These are phyloP conservation scores for Mortierella sp. DNA, from an alignment of 371 early-diverging fungal genomes.

Conservation along the genomic window DNA sequence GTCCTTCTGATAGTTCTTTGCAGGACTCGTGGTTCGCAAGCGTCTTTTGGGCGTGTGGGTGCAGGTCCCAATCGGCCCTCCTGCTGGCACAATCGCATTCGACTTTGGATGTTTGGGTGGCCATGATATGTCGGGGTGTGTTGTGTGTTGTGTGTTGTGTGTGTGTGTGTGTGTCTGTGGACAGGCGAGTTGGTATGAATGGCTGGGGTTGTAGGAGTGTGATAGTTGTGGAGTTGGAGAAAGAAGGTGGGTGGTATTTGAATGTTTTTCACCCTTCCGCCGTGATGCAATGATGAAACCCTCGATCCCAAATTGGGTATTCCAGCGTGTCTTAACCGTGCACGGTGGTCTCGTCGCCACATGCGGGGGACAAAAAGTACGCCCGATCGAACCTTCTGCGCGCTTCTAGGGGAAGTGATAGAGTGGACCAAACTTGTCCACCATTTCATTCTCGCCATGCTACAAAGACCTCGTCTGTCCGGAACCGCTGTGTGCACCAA, in stretches of 20 bases:
- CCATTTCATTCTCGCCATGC: constrained; percentile 78
- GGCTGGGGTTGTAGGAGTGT: background rate
- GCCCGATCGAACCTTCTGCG: too few species aligned
- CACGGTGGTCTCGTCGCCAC: too few species aligned
- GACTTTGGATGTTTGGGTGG: constrained; percentile 6
- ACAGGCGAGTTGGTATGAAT: background rate
- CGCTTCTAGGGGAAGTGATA: too few species aligned
- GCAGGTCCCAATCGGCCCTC: constrained; percentile 10
- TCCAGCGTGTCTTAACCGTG: too few species aligned
- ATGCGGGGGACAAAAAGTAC: too few species aligned
- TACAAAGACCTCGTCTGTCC: constrained; percentile 93
- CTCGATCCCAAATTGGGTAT: too few species aligned
- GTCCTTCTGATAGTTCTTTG: background rate
- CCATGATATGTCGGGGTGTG: background rate
- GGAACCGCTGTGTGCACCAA: constrained; percentile 95
- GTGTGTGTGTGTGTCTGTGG: background rate
- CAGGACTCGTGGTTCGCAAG: constrained; percentile 2
- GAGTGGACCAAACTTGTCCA: too few species aligned
- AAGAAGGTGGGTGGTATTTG: too few species aligned
- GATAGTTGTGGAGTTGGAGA: too few species aligned
- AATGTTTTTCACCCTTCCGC: too few species aligned
- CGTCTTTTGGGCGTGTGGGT: constrained; percentile 10
- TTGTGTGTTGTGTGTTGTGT: background rate
- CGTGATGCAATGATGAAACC: too few species aligned
- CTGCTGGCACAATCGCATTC: background rate